Percentiles rank a stretch among this genome's conserved stretches.
phyloP scores from a whole-genome alignment of 768 basidiomycete species.

The Strobilomyces dryophilus region DNA sequence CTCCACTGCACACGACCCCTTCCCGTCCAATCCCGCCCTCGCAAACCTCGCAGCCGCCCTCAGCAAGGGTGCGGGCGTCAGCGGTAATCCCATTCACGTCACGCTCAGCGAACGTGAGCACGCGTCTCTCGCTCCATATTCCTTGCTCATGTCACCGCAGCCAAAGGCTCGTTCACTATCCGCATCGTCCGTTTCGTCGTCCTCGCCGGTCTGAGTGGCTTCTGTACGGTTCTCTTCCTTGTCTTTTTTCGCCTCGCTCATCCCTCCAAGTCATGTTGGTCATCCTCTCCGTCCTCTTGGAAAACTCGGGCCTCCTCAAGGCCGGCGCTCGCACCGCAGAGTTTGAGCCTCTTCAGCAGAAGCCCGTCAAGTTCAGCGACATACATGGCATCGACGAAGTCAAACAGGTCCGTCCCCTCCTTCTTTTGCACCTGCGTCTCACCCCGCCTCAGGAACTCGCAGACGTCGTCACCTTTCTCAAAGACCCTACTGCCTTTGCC shows the following conservation, averaged over 20 bases:
- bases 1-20: constrained; percentile 5
- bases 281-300: constrained; percentile 82
- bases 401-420: constrained; percentile 63
- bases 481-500: constrained; percentile 87
- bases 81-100: constrained; percentile 68
- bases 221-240: constrained; percentile 47
- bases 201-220: constrained; percentile 50
- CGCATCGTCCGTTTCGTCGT: constrained; percentile 61
- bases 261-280: constrained; percentile 65
- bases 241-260: constrained; percentile 1
- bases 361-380: constrained; percentile 86
- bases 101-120: constrained; percentile 76
- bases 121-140: background rate
- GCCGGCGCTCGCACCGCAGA: constrained; percentile 76
- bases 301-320: constrained; percentile 92
- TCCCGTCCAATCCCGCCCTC: constrained; percentile 32
- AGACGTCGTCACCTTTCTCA: constrained; percentile 94
- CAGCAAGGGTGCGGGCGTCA: constrained; percentile 40
- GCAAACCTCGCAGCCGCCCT: constrained; percentile 41
- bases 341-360: constrained; percentile 79
- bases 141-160: constrained; percentile 33
- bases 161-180: constrained; percentile 64
- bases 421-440: background rate
- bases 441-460: constrained; percentile 65
- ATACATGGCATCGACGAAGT: constrained; percentile 98